These are phyloP conservation scores for Salix brachista DNA, from an alignment of 345 rosid species.

Conservation along the genomic window DNA sequence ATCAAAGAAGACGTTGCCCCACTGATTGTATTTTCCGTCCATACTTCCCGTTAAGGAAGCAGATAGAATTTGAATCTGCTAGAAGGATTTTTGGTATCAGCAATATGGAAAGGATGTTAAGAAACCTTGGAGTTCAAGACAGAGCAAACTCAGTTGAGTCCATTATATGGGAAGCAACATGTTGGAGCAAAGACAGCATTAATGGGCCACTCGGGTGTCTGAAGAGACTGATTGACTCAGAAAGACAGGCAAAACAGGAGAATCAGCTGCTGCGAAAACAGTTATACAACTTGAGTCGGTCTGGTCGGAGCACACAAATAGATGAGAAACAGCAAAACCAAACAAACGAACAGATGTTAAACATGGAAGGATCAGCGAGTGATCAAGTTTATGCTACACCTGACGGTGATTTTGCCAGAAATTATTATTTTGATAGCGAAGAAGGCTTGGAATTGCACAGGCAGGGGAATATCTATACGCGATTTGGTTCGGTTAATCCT, in stretches of 20 bases:
- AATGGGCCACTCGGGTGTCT: slow-evolving; percentile 25
- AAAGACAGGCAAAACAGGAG: no score
- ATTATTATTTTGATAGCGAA: no score
- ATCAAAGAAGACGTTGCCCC: slow-evolving; percentile 27
- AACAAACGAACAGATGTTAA: no score
- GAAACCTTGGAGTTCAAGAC: not conserved
- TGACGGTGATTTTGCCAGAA: no score
- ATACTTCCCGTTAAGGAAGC: slow-evolving; percentile 11
- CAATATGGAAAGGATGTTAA: slow-evolving; percentile 11
- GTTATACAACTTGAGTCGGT: not conserved
- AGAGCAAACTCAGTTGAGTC: slow-evolving; percentile 15
- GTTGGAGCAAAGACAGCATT: slow-evolving; percentile 25
- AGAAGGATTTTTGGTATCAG: slow-evolving; percentile 23
- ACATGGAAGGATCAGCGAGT: no score
- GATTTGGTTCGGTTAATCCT: no score
- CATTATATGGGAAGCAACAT: slow-evolving; percentile 30
- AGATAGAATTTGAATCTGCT: slow-evolving; percentile 9
- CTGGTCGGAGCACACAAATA: no score
- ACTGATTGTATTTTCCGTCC: slow-evolving; percentile 19
- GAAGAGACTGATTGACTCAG: not conserved
- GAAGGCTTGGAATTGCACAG: no score
- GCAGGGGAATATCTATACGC: no score
- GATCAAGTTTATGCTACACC: no score
- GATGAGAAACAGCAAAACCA: no score
- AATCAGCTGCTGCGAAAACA: not conserved